phyloP scores from a whole-genome alignment of 352 stramenopile species.

The Phytophthora cajani region DNA sequence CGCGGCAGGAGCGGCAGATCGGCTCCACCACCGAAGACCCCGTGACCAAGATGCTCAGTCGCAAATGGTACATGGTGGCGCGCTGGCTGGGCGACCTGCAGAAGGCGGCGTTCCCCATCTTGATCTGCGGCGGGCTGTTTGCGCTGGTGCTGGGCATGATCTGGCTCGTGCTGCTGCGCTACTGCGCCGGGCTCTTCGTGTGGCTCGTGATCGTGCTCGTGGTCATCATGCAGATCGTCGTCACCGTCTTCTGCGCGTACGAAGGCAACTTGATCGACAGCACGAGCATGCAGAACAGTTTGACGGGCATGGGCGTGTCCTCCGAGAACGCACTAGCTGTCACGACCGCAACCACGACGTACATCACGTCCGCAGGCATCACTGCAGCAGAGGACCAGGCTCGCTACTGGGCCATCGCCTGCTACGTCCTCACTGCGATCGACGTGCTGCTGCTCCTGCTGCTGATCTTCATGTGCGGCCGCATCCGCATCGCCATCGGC shows the following conservation, averaged over 20 bases:
- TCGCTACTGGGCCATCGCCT: conserved; percentile 77
- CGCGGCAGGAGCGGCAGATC: conserved; percentile 50
- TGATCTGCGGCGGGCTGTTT: conserved; percentile 77
- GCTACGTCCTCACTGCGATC: conserved; percentile 75
- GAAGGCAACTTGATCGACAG: conserved; percentile 69
- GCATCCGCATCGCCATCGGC: conserved; percentile 86
- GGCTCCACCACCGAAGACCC: conserved; percentile 52
- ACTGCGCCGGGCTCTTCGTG: conserved; percentile 79
- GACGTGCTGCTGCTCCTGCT: conserved; percentile 72
- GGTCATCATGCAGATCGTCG: conserved; percentile 64
- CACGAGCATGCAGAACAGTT: conserved; percentile 51
- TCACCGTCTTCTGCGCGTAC: conserved; percentile 83
- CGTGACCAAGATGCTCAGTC: conserved; percentile 65
- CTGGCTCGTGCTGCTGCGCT: conserved; percentile 80
- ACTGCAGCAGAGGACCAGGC: conserved; percentile 53
- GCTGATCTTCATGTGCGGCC: conserved; percentile 82
- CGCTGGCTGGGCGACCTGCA: conserved; percentile 82
- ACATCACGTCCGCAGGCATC: conserved; percentile 64
- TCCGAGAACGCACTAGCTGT: conserved; percentile 37
- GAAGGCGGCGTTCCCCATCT: conserved; percentile 77
- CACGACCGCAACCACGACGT: conserved; percentile 52
- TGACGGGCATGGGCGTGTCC: conserved; percentile 61
- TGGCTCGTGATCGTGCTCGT: conserved; percentile 81
- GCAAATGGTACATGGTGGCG: conserved; percentile 73
- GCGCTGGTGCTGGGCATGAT: conserved; percentile 73